phyloP scores from a whole-genome alignment of 2,329 filamentous ascomycete species.

The Blastomyces gilchristii region DNA sequence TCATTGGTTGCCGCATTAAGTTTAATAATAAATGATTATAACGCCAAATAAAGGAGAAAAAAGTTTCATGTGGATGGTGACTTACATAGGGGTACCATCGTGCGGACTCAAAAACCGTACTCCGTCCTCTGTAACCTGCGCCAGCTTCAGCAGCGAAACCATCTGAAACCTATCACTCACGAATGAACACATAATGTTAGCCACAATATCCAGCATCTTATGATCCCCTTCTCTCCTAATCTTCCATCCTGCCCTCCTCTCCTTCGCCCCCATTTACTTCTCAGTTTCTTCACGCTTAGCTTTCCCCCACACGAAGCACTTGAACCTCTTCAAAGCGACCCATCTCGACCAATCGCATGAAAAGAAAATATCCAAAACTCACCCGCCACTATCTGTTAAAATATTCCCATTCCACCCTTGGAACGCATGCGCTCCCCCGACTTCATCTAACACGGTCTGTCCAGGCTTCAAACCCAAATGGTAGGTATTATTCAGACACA shows the following conservation, averaged over 20 bases:
- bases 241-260: background rate
- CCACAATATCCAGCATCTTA: background rate
- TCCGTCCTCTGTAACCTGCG: slow-evolving; percentile 88
- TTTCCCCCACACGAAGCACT: background rate
- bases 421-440: slow-evolving; percentile 87
- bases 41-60: background rate
- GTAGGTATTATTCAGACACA: slow-evolving; percentile 97
- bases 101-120: slow-evolving; percentile 94
- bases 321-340: background rate
- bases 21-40: background rate
- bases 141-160: slow-evolving; percentile 89
- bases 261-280: background rate
- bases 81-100: slow-evolving; percentile 79
- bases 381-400: slow-evolving; percentile 57
- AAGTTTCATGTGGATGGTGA: slow-evolving; percentile 2
- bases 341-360: background rate
- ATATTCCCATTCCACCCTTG: slow-evolving; percentile 96
- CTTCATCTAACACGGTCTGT: slow-evolving; percentile 71
- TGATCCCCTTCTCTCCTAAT: background rate
- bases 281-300: background rate
- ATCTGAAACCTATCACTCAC: slow-evolving; percentile 70
- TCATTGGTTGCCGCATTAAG: background rate
- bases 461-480: slow-evolving; percentile 92
- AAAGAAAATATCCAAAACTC: slow-evolving; percentile 18
- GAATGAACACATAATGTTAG: slow-evolving; percentile 1